Evolutionary conservation across 352 stramenopile species (phyloP), one percentile per base, ranked within the genome.

Genomic region (Phytophthora cactorum): DNA sequence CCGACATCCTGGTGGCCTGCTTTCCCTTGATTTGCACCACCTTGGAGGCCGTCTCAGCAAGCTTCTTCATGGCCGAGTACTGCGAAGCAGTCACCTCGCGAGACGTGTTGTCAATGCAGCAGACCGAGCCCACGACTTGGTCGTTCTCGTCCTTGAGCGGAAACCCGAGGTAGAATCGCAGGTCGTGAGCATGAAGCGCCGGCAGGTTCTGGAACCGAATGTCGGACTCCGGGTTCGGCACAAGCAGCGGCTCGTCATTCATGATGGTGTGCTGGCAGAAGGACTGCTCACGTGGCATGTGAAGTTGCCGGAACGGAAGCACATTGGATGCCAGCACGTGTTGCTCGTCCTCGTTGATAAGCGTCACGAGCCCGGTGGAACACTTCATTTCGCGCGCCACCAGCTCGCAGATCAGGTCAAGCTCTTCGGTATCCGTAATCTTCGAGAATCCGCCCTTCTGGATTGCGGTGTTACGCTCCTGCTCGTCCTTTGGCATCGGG

Each of bases 211-310:
- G 70, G 49, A 93, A 93, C n/a, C 85, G 85, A 56, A 91, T 79
- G 67, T 93, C 85, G 0, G 82, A 71, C 34, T 88, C 77, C 0
- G 77, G 69, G 49, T 90, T 69, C 1, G 72, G 79, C 45, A 91
- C 75, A 11, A 93, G 59, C 29, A 93, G 59, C 9, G 84, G 82
- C 71, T 79, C 75, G 44, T 80, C 51, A 12, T 83, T 80, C 81
- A 93, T 82, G 60, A 93, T 82, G 15, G 74, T 82, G 61, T 91
- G 85, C 38, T 82, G 73, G 47, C 85, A 93, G 63, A 93, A 88
- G 17, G 76, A 78, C n/a, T 88, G 58, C 15, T 87, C 67, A 6
- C 82, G 82, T 22, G 80, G 74, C 61, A 89, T 87, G 45, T 75
- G 62, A 9, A 81, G 43, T 29, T 69, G 60, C 25, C 75, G 66